These are phyloP conservation scores for Geotrichum cucujoidarum DNA, from an alignment of 1,139 yeast species.

Conservation along the genomic window DNA sequence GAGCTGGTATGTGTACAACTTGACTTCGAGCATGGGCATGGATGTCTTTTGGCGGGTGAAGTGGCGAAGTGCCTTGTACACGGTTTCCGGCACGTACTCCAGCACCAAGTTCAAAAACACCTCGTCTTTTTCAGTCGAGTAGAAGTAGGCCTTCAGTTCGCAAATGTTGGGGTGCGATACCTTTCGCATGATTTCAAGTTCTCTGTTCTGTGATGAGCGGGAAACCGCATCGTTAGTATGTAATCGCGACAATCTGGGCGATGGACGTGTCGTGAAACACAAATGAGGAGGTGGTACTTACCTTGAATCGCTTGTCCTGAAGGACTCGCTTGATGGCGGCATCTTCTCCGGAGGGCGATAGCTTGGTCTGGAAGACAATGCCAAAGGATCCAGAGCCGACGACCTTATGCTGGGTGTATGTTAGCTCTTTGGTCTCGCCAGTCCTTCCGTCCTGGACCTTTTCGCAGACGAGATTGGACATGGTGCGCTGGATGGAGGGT, in stretches of 20 bases:
- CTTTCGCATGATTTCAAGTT: constrained; percentile 89
- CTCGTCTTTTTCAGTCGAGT: constrained; percentile 71
- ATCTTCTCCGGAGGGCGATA: constrained; percentile 65
- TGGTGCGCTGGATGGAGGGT: constrained; percentile 13
- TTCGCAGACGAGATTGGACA: constrained; percentile 56
- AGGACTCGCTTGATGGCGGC: constrained; percentile 93
- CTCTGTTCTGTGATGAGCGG: constrained; percentile 54
- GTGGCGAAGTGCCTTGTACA: constrained; percentile 84
- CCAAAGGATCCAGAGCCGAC: constrained; percentile 98
- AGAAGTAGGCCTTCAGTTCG: constrained; percentile 81
- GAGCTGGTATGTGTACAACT: constrained; percentile 85
- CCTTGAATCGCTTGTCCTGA: constrained; percentile 88
- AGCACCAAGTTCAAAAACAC: constrained; percentile 80
- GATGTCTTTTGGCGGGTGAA: constrained; percentile 64
- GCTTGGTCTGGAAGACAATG: constrained; percentile 82
- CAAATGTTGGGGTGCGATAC: constrained; percentile 84
- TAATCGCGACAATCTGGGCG: too few relatives aligned
- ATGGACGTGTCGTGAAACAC: background rate
- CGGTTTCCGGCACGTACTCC: constrained; percentile 91
- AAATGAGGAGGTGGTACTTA: too few relatives aligned
- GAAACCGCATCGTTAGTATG: too few relatives aligned
- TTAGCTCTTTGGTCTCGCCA: constrained; percentile 56
- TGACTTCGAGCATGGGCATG: constrained; percentile 89
- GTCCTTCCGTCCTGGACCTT: constrained; percentile 71
- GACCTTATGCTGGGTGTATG: constrained; percentile 72